Percentiles rank a stretch among this genome's conserved stretches.
Evolutionary conservation across 176 grass and related monocot genomes (phyloP).

Genomic region (Elymus sibiricus): DNA sequence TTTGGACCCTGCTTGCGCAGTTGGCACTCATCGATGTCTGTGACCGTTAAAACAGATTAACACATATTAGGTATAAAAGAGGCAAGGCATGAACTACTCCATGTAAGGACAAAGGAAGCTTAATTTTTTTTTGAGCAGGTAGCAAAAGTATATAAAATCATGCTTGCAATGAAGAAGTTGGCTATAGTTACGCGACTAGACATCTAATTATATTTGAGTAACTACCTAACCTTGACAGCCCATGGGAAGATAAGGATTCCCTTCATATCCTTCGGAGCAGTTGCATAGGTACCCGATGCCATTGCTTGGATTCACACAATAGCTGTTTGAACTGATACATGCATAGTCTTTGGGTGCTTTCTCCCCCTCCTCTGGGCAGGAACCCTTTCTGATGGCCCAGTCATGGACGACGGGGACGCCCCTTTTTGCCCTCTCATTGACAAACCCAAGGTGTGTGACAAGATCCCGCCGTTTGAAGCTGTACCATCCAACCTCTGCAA

Average conservation of each 20-base stretch:
- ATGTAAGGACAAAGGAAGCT: neutral
- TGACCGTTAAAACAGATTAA: neutral
- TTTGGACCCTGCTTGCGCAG: neutral
- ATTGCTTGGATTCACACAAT: constrained; percentile 1
- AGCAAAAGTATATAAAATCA: neutral
- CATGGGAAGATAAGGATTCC: no score
- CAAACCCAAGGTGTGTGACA: no score
- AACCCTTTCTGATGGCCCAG: no score
- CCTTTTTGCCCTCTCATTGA: no score
- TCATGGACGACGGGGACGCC: no score
- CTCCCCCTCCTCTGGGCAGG: no score
- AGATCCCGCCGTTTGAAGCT: no score
- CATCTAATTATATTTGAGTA: no score
- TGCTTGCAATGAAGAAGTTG: neutral
- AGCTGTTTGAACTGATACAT: constrained; percentile 27
- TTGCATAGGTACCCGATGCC: constrained; percentile 1
- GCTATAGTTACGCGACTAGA: neutral
- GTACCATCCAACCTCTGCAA: no score
- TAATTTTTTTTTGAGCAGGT: neutral
- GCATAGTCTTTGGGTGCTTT: neutral
- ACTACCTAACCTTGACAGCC: no score
- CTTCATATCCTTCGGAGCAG: no score
- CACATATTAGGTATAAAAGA: neutral
- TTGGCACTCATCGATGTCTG: constrained; percentile 18
- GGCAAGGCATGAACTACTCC: neutral